Base-by-base conservation (phyloP, 495 filamentous ascomycete species). In the Neurospora pannonica region DNA sequence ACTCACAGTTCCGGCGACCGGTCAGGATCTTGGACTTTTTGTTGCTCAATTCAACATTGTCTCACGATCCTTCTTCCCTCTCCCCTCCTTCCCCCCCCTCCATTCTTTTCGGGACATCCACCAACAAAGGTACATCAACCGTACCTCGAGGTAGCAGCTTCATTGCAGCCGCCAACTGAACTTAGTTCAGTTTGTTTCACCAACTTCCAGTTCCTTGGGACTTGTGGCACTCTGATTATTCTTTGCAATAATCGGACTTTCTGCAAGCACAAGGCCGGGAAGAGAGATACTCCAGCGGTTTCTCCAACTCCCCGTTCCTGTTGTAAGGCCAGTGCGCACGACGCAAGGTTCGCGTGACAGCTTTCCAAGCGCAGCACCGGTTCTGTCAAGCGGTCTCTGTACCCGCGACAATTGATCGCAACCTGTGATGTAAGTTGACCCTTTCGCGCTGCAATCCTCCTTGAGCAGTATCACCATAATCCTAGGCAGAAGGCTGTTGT, bases 281-380 rank as follows among this genome's bases (percentile, higher is more conserved):
- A 67, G 28, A 31, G 54, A 62, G 54, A 67, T 34, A 17, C 54
- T 34, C 54, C 54, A 62, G 13, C 24, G 28, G 24, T 60, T 60
- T 60, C 48, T 60, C 48, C 24, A 60, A 31, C 24, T 31, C 48
- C 48, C 48, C 37, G n/a, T 70, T 21, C n/a, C 54, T 54, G 48
- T 6, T 43, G 15, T 37, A 15, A 15, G 37, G 42, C 13, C 62
- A 60, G 17, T 74, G 73, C 70, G 36, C 60, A 62, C 73, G 38
- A 37, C 62, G 34, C 71, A 75, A 46, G 74, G 74, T 72, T 75
- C 37, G 67, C 46, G 70, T 75, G 74, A 74, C 76, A 75, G 74
- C 74, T 71, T 62, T 72, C 54, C 48, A 74, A 42, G 74, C 60
- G 74, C 74, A 72, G 62, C 75, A 71, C 73, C 46, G 60, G 38